These are phyloP conservation scores for Miamiensis avidus DNA, from an alignment of 169 alveolate genomes.

Conservation along the genomic window DNA sequence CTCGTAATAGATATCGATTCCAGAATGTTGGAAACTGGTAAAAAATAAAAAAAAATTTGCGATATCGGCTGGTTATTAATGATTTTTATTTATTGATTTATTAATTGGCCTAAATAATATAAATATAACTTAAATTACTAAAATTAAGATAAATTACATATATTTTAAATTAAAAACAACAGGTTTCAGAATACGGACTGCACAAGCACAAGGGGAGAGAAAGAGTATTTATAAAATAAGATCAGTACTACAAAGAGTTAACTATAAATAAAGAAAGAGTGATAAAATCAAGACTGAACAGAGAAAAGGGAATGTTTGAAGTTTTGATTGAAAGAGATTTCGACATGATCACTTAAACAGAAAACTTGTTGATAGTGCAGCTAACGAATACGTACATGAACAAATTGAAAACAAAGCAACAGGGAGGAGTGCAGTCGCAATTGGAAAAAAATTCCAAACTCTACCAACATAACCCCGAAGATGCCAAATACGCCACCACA, in stretches of 20 bases:
- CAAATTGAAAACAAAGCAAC: background rate
- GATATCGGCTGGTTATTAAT: background rate
- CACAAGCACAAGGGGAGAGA: background rate
- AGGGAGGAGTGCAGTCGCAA: background rate
- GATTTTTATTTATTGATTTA: no score
- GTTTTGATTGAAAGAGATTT: background rate
- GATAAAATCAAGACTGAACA: background rate
- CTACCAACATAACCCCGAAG: background rate
- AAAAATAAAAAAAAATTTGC: background rate
- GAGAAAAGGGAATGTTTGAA: background rate
- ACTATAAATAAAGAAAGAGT: background rate
- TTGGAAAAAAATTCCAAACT: background rate
- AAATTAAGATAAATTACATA: no score
- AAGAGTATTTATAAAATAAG: background rate
- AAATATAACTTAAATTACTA: no score
- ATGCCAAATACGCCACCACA: background rate
- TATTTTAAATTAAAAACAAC: background rate
- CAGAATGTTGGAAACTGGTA: constrained; percentile 36
- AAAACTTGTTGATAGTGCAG: background rate
- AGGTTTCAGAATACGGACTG: background rate
- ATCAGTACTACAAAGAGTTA: background rate
- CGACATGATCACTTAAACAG: background rate
- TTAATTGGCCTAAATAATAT: no score
- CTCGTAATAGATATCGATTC: constrained; percentile 19
- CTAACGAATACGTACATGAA: background rate